Evolutionary conservation across 129 eudicot species (phyloP).

Genomic region (Cynara cardunculus): DNA sequence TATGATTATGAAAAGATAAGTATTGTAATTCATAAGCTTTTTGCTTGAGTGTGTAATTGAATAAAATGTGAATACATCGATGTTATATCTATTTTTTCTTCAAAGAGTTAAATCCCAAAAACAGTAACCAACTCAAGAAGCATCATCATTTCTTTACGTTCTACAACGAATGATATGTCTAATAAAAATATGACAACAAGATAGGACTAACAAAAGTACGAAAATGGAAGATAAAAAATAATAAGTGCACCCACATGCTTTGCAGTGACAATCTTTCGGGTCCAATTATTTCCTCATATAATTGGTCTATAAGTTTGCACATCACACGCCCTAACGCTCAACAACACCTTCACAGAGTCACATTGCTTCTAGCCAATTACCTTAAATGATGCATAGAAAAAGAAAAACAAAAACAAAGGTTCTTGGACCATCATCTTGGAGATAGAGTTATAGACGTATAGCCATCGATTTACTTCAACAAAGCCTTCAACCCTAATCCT

Average conservation of each 20-base stretch:
- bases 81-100: background rate
- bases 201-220: background rate
- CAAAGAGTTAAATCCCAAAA: background rate
- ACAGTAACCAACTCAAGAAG: background rate
- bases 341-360: background rate
- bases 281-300: background rate
- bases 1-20: background rate
- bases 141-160: background rate
- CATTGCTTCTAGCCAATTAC: background rate
- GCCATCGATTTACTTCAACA: background rate
- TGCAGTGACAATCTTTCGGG: background rate
- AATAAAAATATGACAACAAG: background rate
- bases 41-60: background rate
- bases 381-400: background rate
- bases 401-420: background rate
- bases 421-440: background rate
- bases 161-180: background rate
- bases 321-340: background rate
- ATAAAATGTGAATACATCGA: background rate
- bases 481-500: background rate
- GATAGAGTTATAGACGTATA: background rate
- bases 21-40: background rate
- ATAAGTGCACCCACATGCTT: background rate
- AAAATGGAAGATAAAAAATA: no score
- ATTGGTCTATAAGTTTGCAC: background rate